Conservation (phyloP, 2,329 filamentous ascomycete genomes). For the Pestalotiopsis sp. region DNA sequence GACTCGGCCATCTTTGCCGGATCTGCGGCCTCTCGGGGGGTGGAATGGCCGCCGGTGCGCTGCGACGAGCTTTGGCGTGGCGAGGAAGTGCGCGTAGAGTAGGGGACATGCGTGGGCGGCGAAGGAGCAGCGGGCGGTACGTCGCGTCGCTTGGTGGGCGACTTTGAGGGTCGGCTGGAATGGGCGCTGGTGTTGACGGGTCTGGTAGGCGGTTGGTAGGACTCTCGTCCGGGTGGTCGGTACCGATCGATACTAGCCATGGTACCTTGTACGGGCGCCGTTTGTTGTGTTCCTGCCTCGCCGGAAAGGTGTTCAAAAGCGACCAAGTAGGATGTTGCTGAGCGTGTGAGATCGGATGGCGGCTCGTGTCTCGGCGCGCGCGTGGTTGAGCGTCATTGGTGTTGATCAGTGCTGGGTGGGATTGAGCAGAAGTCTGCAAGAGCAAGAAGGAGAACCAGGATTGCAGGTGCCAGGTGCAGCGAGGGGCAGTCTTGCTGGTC, state of each 20-base stretch:
- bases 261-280: constrained; percentile 13
- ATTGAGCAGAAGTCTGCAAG: not conserved
- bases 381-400: not conserved
- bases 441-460: not conserved
- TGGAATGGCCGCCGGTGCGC: constrained; percentile 41
- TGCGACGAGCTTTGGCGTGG: constrained; percentile 31
- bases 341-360: not conserved
- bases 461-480: not conserved
- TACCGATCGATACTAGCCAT: constrained; percentile 67
- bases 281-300: not conserved
- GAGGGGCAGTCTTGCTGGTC: not conserved
- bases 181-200: constrained; percentile 26
- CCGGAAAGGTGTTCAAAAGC: not conserved
- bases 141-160: constrained; percentile 53
- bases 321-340: not conserved
- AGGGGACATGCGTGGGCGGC: constrained; percentile 46
- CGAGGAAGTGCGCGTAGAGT: constrained; percentile 57
- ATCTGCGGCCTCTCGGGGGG: constrained; percentile 35
- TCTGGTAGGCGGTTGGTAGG: constrained; percentile 54
- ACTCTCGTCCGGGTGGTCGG: constrained; percentile 54
- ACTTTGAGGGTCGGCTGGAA: constrained; percentile 50
- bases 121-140: constrained; percentile 65
- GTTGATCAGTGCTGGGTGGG: not conserved
- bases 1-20: constrained; percentile 37
- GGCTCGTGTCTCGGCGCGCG: not conserved